Base-by-base conservation (phyloP, 2,329 filamentous ascomycete genomes). In the Ceratocystis ficicola region DNA sequence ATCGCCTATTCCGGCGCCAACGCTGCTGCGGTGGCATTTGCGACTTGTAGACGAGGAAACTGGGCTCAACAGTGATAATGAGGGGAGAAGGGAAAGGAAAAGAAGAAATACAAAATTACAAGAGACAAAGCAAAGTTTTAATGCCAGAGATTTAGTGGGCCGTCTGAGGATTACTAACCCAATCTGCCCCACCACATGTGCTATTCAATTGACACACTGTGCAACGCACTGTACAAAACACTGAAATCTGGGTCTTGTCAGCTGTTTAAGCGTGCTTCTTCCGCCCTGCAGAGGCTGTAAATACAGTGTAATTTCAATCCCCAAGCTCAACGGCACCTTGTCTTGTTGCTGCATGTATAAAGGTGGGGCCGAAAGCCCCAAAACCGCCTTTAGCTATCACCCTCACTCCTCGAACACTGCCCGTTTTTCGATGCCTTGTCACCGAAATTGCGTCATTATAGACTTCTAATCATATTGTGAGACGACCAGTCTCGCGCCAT, bases 1-100 rank as follows among this genome's bases (percentile, higher is more conserved):
- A 67, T 67, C 66, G 63, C 66, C 66, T 65, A n/a, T 57, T 50
- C 32, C 62, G 66, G 66, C 66, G 63, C 66, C 66, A 67, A 67
- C 65, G 63, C 61, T 68, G 44, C 32, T 52, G 63, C 65, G 67
- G 60, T 66, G 67, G 64, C 66, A 67, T 67, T 65, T 60, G 60
- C 20, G 52, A 48, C 5, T 61, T 44, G 17, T 57, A 32, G 50
- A 41, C 15, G 36, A 59, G 48, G 52, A 36, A 61, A 36, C 52
- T 55, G 22, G 8, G 36, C 44, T 55, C 41, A 22, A 62, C 22
- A 44, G 48, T 25, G 60, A 60, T 64, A 69, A 65, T 66, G 44
- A 66, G 25, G 67, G 62, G 52, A 64, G 69, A 63, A 57, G 52
- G 61, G 67, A 52, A n/a, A 61, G 63, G 67, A 46, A 62, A 68